Evolutionary conservation across 106 monocot species (phyloP).

Genomic region (Allium fistulosum): DNA sequence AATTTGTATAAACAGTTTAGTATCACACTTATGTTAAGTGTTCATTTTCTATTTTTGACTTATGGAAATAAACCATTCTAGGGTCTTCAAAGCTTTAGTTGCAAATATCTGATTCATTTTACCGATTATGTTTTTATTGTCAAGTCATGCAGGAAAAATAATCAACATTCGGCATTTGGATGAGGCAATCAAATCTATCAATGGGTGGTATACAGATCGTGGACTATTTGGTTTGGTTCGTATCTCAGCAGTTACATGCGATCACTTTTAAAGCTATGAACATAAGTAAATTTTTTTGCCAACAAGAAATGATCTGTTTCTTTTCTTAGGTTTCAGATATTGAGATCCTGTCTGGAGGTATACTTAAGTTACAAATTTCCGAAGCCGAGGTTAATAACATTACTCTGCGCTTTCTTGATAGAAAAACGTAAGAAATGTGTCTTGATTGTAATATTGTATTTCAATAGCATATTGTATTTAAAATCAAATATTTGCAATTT

Average conservation of each 20-base stretch:
- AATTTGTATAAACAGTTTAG: too few species aligned
- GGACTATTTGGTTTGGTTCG: slow-evolving; percentile 88
- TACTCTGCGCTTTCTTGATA: slow-evolving; percentile 81
- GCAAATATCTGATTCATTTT: neutral
- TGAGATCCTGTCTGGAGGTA: slow-evolving; percentile 96
- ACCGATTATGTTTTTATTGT: slow-evolving; percentile 30
- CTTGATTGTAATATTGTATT: neutral
- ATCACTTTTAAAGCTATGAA: too few species aligned
- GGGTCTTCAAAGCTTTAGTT: neutral
- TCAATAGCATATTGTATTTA: too few species aligned
- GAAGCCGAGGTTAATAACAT: slow-evolving; percentile 97
- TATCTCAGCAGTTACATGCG: neutral
- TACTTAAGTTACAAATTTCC: slow-evolving; percentile 65
- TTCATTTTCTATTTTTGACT: too few species aligned
- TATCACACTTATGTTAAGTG: too few species aligned
- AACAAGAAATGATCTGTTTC: neutral
- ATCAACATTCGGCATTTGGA: slow-evolving; percentile 83
- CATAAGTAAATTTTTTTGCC: too few species aligned
- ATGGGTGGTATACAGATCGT: slow-evolving; percentile 87
- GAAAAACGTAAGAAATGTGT: slow-evolving; percentile 57
- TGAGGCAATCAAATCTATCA: slow-evolving; percentile 78
- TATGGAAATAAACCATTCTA: too few species aligned
- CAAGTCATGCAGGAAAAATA: slow-evolving; percentile 96
- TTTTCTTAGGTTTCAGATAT: slow-evolving; percentile 70
- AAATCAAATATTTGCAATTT: slow-evolving; percentile 1